Base-by-base conservation (phyloP, 2,329 filamentous ascomycete species). In the Bipolaris cookei region DNA sequence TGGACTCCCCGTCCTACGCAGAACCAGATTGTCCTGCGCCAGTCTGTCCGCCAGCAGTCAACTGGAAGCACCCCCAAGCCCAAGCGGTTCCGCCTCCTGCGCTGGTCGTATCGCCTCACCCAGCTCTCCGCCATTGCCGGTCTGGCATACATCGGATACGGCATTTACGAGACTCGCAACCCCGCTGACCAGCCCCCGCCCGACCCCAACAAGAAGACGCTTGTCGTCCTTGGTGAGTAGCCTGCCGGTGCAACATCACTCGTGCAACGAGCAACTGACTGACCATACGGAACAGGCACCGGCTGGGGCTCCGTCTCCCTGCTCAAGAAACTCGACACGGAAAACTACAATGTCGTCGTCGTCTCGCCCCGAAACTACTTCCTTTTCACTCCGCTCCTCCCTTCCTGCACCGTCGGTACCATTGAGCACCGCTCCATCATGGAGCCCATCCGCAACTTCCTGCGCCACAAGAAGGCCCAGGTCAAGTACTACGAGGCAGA, bases 361-460 rank as follows among this genome's bases (percentile, higher is more conserved):
- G 91, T 99, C 78, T 98, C 95, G 47, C 95, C 95, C 52, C 91
- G 95, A 77, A 99, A 99, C 83, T 99, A 97, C 86, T 99, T 99
- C 88, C 89, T 99, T 68, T 99, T 99, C 85, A 99, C 95, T 28
- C 95, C 95, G 59, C 88, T 99, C 58, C 87, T 99, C 61, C 95
- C 95, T 65, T 98, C 94, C 75, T 99, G 95, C 81, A 98, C 95
- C 50, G 97, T 94, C 66, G 95, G 95, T 72, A 90, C 92, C 70
- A 95, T 99, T 78, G 95, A 99, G 84, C 95, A 98, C 83, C 92
- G 95, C 77, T 98, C 93, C 75, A 99, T 99, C 80, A 99, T 99
- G 95, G 95, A 99, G 83, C 95, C 95, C 55, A 90, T 99, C 71
- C 92, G 95, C 76, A 92, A 95, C 77, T 97, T 99, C 78, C 86